Evolutionary conservation across 352 stramenopile species (phyloP).

Genomic region (Globisporangium apiculatum): DNA sequence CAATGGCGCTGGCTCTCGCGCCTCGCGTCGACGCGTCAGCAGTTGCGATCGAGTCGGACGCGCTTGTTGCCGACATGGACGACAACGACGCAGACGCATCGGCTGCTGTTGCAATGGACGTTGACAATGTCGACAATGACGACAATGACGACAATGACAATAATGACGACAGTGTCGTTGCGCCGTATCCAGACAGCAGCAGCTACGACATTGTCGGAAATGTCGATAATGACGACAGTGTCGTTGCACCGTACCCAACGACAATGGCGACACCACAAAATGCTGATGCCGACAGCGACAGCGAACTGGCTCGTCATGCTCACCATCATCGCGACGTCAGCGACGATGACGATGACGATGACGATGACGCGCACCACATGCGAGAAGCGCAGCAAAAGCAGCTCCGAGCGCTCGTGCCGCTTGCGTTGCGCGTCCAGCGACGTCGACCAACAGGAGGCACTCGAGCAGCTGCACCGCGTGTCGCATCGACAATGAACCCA

Average conservation of each 20-base stretch:
- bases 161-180: conserved; percentile 18
- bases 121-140: neutral
- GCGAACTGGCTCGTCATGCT: neutral
- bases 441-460: conserved; percentile 9
- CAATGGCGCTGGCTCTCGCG: neutral
- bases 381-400: conserved; percentile 31
- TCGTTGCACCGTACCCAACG: conserved; percentile 32
- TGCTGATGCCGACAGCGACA: conserved; percentile 1
- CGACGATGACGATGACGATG: conserved; percentile 1
- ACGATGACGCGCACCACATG: conserved; percentile 19
- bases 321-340: neutral
- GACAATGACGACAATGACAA: neutral
- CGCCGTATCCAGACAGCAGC: conserved; percentile 19
- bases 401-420: conserved; percentile 50
- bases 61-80: no score
- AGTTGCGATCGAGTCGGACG: no score
- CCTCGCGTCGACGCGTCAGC: neutral
- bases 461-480: conserved; percentile 3
- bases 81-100: neutral
- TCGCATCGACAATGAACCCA: conserved; percentile 14
- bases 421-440: conserved; percentile 52
- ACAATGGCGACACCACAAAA: neutral
- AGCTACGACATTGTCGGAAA: neutral
- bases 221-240: conserved; percentile 7
- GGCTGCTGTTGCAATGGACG: neutral